phyloP scores from a whole-genome alignment of 208 protist species.

The Crithidia thermophila region DNA sequence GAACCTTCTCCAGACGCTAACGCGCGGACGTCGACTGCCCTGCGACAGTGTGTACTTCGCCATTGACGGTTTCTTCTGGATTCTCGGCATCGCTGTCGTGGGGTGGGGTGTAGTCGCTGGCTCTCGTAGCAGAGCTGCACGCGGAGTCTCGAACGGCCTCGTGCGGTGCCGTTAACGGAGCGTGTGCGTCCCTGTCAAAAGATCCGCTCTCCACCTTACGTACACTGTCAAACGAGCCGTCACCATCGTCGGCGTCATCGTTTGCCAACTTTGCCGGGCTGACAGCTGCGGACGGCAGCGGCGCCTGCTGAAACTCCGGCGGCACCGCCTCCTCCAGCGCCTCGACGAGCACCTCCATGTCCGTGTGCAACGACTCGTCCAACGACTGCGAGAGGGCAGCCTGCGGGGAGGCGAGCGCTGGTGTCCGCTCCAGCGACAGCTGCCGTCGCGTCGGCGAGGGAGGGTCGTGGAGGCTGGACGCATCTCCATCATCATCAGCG shows the following conservation, averaged over 20 bases:
- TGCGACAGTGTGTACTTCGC: neutral
- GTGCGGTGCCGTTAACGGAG: slow-evolving; percentile 3
- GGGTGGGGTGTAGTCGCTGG: too few species aligned
- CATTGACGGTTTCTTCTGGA: neutral
- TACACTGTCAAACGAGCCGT: too few species aligned
- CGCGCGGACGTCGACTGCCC: slow-evolving; percentile 1
- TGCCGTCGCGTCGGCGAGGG: neutral
- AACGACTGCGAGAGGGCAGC: neutral
- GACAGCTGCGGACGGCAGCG: too few species aligned
- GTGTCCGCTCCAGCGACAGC: slow-evolving; percentile 30
- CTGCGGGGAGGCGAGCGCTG: neutral
- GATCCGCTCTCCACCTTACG: too few species aligned
- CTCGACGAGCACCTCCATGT: neutral
- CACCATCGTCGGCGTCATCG: neutral
- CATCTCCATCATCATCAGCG: too few species aligned
- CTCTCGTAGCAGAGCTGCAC: neutral
- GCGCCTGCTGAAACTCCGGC: too few species aligned
- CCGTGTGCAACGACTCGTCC: neutral
- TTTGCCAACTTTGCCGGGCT: neutral
- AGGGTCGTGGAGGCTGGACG: too few species aligned
- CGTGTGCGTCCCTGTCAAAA: too few species aligned
- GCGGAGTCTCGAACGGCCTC: neutral
- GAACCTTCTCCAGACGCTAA: slow-evolving; percentile 20
- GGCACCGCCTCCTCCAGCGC: neutral
- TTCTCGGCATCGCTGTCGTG: neutral